These are phyloP conservation scores for Plasmodium yoelii DNA, from an alignment of 169 alveolate species.

Conservation along the genomic window DNA sequence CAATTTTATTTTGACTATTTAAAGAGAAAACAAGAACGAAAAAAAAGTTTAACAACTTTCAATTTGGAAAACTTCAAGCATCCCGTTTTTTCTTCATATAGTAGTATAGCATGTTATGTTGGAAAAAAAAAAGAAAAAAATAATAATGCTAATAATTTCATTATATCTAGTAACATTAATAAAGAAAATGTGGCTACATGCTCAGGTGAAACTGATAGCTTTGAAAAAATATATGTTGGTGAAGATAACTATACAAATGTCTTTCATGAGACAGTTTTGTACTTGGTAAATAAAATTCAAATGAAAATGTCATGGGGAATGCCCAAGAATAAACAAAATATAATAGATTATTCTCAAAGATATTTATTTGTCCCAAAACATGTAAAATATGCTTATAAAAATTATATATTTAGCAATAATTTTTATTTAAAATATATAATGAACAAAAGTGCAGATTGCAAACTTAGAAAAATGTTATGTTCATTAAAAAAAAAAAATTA, in stretches of 20 bases:
- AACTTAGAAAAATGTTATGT: background rate
- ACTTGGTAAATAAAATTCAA: constrained; percentile 9
- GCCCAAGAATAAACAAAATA: constrained; percentile 1
- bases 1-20: constrained; percentile 12
- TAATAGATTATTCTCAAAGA: constrained; percentile 44
- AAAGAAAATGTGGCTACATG: too few relatives aligned
- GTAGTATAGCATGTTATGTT: too few relatives aligned
- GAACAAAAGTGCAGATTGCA: background rate
- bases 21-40: constrained; percentile 1
- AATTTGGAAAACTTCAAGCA: too few relatives aligned
- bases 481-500: constrained; percentile 17
- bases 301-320: constrained; percentile 14
- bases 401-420: constrained; percentile 44
- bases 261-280: background rate
- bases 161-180: too few relatives aligned
- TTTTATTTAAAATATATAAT: constrained; percentile 26
- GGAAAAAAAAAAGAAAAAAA: too few relatives aligned
- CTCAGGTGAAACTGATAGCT: background rate
- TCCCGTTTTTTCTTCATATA: too few relatives aligned
- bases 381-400: constrained; percentile 31
- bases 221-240: background rate
- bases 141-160: too few relatives aligned
- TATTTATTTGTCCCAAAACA: constrained; percentile 2
- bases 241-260: background rate
- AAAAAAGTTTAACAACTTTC: background rate